phyloP scores from a whole-genome alignment of 2,329 filamentous ascomycete species.

The Botrytis hyacinthi region DNA sequence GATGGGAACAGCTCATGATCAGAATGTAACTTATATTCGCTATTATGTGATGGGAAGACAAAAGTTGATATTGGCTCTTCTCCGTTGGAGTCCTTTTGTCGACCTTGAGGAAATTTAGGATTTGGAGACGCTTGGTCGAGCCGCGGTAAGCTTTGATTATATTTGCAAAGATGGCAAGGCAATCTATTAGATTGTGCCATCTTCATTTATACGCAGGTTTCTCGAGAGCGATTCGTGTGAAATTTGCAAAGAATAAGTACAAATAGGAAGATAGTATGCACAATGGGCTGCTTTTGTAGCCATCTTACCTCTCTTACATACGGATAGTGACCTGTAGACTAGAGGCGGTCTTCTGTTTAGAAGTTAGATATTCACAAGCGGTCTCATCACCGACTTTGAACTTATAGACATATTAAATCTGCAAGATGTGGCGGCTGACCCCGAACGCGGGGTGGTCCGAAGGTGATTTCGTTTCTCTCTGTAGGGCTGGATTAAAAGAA shows the following conservation, averaged over 20 bases:
- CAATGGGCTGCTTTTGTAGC: not conserved
- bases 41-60: no score
- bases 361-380: not conserved
- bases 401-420: not conserved
- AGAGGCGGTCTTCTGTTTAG: not conserved
- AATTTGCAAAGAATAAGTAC: not conserved
- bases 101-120: not conserved
- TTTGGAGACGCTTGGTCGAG: not conserved
- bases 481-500: not conserved
- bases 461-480: not conserved
- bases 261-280: not conserved
- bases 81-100: no score
- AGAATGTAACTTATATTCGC: no score
- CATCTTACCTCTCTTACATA: not conserved
- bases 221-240: not conserved
- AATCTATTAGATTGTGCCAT: not conserved
- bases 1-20: not conserved
- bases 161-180: not conserved
- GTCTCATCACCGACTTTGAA: not conserved
- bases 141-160: no score
- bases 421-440: not conserved
- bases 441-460: not conserved
- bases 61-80: not conserved
- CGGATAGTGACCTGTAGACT: not conserved
- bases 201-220: not conserved